A percentile compares a stretch with the other conserved stretches of the same genome.
Conservation (phyloP, 306 rosid genomes). For the Vigna angularis region DNA sequence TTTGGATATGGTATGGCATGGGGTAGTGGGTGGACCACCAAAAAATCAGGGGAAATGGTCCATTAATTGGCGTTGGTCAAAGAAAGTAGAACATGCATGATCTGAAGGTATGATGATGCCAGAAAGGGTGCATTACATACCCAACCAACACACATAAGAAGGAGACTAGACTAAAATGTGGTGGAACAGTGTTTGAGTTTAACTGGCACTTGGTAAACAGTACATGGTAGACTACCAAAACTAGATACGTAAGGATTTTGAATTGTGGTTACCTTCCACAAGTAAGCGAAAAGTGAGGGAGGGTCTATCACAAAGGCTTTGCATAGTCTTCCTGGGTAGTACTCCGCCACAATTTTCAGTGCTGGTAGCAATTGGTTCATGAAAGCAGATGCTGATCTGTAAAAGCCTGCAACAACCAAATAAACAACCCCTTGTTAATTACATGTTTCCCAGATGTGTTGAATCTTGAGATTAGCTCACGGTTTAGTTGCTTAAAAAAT, state of each 20-base stretch:
- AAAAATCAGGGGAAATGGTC: conserved; percentile 42
- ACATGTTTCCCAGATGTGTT: not conserved
- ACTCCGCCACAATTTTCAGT: conserved; percentile 78
- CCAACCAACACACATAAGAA: not conserved
- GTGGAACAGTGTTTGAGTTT: conserved; percentile 27
- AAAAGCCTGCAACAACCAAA: conserved; percentile 72
- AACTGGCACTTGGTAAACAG: conserved; percentile 33
- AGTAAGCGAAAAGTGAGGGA: conserved; percentile 81
- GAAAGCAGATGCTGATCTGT: conserved; percentile 89
- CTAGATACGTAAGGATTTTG: conserved; percentile 37
- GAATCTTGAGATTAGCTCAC: not conserved
- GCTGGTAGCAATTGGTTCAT: conserved; percentile 74
- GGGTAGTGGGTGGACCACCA: conserved; percentile 41
- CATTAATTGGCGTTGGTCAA: conserved; percentile 40
- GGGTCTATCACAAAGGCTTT: conserved; percentile 92
- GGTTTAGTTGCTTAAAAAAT: conserved; percentile 6
- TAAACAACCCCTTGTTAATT: not conserved
- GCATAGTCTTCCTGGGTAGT: conserved; percentile 76
- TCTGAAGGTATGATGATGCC: conserved; percentile 28
- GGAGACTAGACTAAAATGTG: not conserved
- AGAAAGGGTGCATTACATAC: conserved; percentile 16
- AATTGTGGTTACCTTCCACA: conserved; percentile 86
- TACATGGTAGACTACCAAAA: conserved; percentile 45
- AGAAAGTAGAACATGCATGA: conserved; percentile 30
- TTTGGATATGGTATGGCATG: conserved; percentile 29